A percentile compares a stretch with the other conserved stretches of the same genome.
phyloP scores from a whole-genome alignment of 1,139 yeast species.

The Torulaspora pretoriensis region DNA sequence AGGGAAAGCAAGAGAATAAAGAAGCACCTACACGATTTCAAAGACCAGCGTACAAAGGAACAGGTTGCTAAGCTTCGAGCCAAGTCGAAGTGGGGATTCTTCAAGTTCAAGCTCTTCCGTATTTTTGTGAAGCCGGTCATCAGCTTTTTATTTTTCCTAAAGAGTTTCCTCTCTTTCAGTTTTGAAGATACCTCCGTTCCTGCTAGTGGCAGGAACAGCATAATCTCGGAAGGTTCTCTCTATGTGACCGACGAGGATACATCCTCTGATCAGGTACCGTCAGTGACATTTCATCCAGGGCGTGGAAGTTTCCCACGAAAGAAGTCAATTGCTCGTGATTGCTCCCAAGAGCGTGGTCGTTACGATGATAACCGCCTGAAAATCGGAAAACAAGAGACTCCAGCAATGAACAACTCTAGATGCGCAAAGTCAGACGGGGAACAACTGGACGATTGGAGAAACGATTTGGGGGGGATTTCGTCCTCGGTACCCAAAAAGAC shows the following conservation, averaged over 20 bases:
- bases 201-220: slow-evolving; percentile 10
- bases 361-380: too few relatives aligned
- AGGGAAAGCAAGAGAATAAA: slow-evolving; percentile 55
- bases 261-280: slow-evolving; percentile 3
- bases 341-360: too few relatives aligned
- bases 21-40: slow-evolving; percentile 31
- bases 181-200: slow-evolving; percentile 19
- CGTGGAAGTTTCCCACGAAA: too few relatives aligned
- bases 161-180: slow-evolving; percentile 16
- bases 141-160: slow-evolving; percentile 7
- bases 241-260: slow-evolving; percentile 3
- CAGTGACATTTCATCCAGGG: background rate
- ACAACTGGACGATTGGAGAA: too few relatives aligned
- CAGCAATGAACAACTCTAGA: too few relatives aligned
- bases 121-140: slow-evolving; percentile 14
- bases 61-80: background rate
- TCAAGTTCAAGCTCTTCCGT: background rate
- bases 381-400: too few relatives aligned
- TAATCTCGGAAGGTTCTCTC: slow-evolving; percentile 5
- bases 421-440: too few relatives aligned
- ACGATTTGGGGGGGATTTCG: too few relatives aligned
- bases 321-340: too few relatives aligned
- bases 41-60: slow-evolving; percentile 13
- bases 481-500: too few relatives aligned
- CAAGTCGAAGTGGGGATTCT: slow-evolving; percentile 11